Conservation (phyloP, 2,329 filamentous ascomycete species). For the Polytolypa hystricis region DNA sequence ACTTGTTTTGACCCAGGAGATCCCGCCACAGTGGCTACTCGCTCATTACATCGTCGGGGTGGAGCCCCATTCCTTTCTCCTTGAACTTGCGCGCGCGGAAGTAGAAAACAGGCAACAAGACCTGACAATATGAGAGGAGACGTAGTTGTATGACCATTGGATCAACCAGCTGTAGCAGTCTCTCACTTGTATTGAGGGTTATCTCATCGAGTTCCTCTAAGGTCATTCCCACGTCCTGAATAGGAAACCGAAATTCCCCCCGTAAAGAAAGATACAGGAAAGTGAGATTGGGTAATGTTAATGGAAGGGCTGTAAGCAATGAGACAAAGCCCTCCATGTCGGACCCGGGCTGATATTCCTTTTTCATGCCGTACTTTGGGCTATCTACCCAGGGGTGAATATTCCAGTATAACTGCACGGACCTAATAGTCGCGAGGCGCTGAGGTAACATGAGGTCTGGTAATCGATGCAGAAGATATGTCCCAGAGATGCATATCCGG, state of each 20-base stretch:
- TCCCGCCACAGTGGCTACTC: not conserved
- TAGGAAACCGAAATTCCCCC: not conserved
- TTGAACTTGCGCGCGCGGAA: conserved; percentile 3
- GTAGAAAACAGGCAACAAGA: not conserved
- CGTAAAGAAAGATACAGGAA: conserved; percentile 6
- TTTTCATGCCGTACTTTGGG: not conserved
- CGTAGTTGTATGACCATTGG: conserved; percentile 1
- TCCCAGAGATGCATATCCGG: conserved; percentile 15
- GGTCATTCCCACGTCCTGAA: not conserved
- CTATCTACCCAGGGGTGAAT: conserved; percentile 3
- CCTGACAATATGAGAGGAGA: not conserved
- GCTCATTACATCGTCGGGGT: not conserved
- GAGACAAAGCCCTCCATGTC: conserved; percentile 6
- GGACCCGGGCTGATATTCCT: not conserved
- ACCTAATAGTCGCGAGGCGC: conserved; percentile 4
- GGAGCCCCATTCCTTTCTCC: conserved; percentile 1
- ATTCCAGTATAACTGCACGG: conserved; percentile 5
- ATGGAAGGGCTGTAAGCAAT: conserved; percentile 6
- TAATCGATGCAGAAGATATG: conserved; percentile 1
- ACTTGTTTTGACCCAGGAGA: not conserved
- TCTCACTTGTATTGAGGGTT: conserved; percentile 4
- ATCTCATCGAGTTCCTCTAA: not conserved
- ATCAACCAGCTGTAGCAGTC: conserved; percentile 4
- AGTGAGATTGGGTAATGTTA: conserved; percentile 3
- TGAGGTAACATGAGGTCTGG: conserved; percentile 6